Evolutionary conservation across 2,329 filamentous ascomycete species (phyloP), one percentile per base, ranked within the genome.

Genomic region (Ophiocordyceps camponoti-leonardi): DNA sequence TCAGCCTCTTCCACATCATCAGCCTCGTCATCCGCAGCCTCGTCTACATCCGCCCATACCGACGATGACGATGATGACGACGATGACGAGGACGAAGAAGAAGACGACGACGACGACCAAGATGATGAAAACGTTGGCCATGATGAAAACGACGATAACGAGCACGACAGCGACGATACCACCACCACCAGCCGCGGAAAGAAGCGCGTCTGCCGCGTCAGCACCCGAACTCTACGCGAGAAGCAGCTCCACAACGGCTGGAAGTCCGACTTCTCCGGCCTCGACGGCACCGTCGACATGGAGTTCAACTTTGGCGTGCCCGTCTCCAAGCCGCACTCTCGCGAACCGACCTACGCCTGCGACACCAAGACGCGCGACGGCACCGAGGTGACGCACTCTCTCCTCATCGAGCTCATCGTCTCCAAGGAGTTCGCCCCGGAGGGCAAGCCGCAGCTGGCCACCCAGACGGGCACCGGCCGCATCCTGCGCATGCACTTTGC

Each of bases 401-500:
- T 98, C 41, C 77, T 94, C 56, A 75, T 96, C 47, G 90, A 98
- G 66, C 79, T 96, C 68, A 87, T 96, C 44, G 87, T 98, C 20
- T 84, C 85, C 2, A 87, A 95, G 62, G 90, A 96, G 61, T 92
- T 86, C 67, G 75, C 73, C 0, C 83, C 81, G 50, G 78, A 82
- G 57, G 79, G 77, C 48, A 81, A 79, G 60, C 71, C 73, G 2
- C 64, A 68, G 45, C 69, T 86, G 44, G 75, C 85, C 43, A 88
- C 86, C 0, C 86, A 88, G 44, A 95, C 90, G 0, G 90, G 90
- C 49, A 83, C 87, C 2, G 92, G 90, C 0, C 78, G 90, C 51
- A 90, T 96, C 45, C 70, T 98, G 49, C 77, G 90, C 52, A 95
- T 94, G 75, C 86, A 94, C 60, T 96, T 95, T 67, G 78, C 76